Base-by-base conservation (phyloP, 106 monocot species). In the Dendrobium nobile region DNA sequence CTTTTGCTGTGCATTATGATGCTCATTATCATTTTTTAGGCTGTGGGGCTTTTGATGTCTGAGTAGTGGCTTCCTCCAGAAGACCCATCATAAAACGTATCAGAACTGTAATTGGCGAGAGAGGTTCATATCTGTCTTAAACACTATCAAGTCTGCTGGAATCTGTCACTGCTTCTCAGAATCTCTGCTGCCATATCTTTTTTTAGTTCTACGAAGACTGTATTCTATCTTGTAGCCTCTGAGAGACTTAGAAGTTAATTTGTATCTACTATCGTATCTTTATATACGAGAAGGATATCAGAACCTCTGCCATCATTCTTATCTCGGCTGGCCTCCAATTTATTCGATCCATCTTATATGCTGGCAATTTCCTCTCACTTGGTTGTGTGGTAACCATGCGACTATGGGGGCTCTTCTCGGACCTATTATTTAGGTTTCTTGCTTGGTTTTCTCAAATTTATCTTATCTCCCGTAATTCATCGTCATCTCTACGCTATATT, bases 111-210 rank as follows among this genome's bases (percentile, higher is more conserved):
- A 86, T 75, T 84, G 89, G 16, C 18, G 20, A 76, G 78, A n/a
- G 84, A 79, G 91, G 92, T 77, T 96, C 78, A 72, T 92, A 93
- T 85, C 96, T 91, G 79, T 96, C 93, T 79, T 85, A 86, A 96
- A 90, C 41, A 68, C n/a, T 47, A 68, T 82, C 54, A 11, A 79
- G 56, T 9, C 55, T 75, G 68, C 80, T 75, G 75, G 93, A 86
- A 26, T 80, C 85, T 20, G 80, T 84, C 73, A 84, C 73, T 47
- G 58, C 4, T 37, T 78, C 19, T 82, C 67, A 78, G 72, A 76
- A 79, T 61, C 45, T 84, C 81, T 83, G 4, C 24, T n/a, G 80
- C 59, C 81, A 78, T 64, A 73, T 75, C 67, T 79, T 74, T 67
- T 81, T 81, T 42, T 78, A 54, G 67, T 72, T 80, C 26, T 82